phyloP scores from a whole-genome alignment of 805 yeast species.

The Saccharomycopsis sp. region DNA sequence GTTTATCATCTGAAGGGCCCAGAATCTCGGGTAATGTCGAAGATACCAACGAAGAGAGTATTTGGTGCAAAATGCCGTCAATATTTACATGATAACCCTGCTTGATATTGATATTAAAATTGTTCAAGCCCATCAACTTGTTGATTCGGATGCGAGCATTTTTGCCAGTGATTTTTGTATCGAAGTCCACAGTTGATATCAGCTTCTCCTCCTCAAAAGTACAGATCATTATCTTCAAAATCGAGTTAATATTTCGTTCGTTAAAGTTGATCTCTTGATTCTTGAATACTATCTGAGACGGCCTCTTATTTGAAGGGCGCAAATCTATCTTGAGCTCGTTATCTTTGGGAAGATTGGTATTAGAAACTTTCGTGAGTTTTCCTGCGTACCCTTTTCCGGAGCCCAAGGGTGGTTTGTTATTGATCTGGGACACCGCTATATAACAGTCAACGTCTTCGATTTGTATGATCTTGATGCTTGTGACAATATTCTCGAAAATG shows the following conservation, averaged over 20 bases:
- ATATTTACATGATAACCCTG: neutral
- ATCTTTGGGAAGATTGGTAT: neutral
- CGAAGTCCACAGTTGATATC: neutral
- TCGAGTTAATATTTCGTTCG: neutral
- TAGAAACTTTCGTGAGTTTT: neutral
- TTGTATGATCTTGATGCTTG: neutral
- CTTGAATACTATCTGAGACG: neutral
- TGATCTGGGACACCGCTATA: neutral
- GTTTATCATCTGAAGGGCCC: too few relatives aligned
- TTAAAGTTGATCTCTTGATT: slow-evolving; percentile 1
- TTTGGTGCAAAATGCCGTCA: neutral
- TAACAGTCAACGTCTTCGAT: neutral
- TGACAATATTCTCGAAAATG: neutral
- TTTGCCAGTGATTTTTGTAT: neutral
- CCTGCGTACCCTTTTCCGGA: neutral
- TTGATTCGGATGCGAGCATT: neutral
- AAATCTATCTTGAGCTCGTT: slow-evolving; percentile 2
- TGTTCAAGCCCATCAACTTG: neutral
- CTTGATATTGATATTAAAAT: neutral
- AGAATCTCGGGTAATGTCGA: too few relatives aligned
- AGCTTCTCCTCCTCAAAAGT: neutral
- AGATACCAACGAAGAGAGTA: neutral
- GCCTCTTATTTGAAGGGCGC: neutral
- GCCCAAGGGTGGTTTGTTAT: neutral
- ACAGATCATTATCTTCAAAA: neutral